These are phyloP conservation scores for Salix purpurea DNA, from an alignment of 345 rosid genomes.

Conservation along the genomic window DNA sequence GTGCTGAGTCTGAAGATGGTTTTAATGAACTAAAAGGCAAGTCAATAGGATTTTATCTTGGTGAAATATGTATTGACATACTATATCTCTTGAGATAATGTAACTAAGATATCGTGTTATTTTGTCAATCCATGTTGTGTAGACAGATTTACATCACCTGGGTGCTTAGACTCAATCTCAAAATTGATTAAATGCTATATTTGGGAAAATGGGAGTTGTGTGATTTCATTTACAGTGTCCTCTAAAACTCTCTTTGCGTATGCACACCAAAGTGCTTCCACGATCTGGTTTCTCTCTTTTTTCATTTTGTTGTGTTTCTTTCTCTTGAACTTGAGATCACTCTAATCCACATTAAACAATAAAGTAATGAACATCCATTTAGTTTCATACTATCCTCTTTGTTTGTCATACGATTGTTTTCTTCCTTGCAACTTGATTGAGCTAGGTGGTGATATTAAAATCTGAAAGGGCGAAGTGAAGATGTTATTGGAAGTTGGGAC, in stretches of 20 bases:
- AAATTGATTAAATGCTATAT: neutral
- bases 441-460: neutral
- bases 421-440: neutral
- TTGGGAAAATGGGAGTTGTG: neutral
- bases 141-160: neutral
- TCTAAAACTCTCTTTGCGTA: neutral
- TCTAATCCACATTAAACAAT: neutral
- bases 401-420: neutral
- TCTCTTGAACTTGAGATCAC: neutral
- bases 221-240: neutral
- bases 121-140: neutral
- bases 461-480: neutral
- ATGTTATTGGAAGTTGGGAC: neutral
- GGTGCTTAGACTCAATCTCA: neutral
- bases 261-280: neutral
- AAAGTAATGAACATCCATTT: neutral
- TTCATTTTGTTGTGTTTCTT: neutral
- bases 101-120: neutral
- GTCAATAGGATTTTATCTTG: neutral
- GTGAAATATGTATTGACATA: neutral
- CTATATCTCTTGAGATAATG: neutral
- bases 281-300: neutral
- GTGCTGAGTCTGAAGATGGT: conserved; percentile 7
- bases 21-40: conserved; percentile 14
- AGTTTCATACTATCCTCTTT: neutral